Base-by-base conservation (phyloP, 2,329 filamentous ascomycete genomes). In the Fusarium denticulatum region DNA sequence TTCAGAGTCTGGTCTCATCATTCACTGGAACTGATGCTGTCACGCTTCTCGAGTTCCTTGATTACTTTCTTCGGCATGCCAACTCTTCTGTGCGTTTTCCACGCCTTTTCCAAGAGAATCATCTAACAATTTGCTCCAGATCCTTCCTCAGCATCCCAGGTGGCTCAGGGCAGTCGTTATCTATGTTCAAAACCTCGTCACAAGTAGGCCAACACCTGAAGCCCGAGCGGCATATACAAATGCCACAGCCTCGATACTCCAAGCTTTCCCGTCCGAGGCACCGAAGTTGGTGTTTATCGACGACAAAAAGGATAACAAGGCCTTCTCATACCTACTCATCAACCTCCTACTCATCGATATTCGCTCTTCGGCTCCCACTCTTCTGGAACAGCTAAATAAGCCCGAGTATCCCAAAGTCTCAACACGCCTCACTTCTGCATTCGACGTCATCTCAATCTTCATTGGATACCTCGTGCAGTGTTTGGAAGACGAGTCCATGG, bases 321-420 rank as follows among this genome's bases (percentile, higher is more conserved):
- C 90, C 0, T 88, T 90, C 69, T 87, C 89, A 3, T 92, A 90
- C 75, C 82, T 93, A 8, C 86, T 93, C 64, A 80, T 92, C 61
- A 91, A 88, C 73, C 86, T 92, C n/a, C 78, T 92, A 12, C 85
- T 92, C 39, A 89, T 92, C 64, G 91, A 93, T 77, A 84, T 93
- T 32, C 87, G 90, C 45, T 88, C 91, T 18, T 89, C 89, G 2
- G 84, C 90, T 30, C 91, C 92, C 4, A 83, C 86, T 6, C 83
- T 93, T 4, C 83, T 93, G 5, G 84, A 86, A 46, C 84, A 88
- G 60, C 85, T 92, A 63, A 90, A 91, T 76, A 85, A 82, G 30
- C 82, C 86, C 3, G 82, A 83, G 5, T 92, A 93, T 75, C 78
- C 82, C 5, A 76, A 80, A 22, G 85, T 81, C 13, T 87, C 90